These are phyloP conservation scores for Paramyrothecium sp. DNA, from an alignment of 2,329 filamentous ascomycete genomes.

Conservation along the genomic window DNA sequence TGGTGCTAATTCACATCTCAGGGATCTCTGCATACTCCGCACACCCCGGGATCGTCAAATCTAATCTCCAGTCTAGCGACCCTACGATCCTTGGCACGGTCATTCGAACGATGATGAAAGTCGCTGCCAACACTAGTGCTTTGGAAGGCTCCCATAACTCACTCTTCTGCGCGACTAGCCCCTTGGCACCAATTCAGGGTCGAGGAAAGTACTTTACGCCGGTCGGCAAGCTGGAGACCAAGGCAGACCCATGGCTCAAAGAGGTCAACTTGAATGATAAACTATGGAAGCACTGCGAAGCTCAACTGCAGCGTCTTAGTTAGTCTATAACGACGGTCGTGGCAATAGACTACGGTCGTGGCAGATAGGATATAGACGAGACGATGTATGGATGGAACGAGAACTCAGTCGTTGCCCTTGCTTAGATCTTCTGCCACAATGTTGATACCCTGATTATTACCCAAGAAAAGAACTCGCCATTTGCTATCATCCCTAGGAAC, in stretches of 20 bases:
- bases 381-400: not conserved
- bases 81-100: conserved; percentile 11
- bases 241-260: conserved; percentile 16
- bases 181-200: conserved; percentile 1
- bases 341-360: too few species aligned
- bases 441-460: not conserved
- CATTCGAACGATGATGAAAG: conserved; percentile 12
- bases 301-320: not conserved
- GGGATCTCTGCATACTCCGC: conserved; percentile 21
- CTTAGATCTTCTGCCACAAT: not conserved
- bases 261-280: conserved; percentile 11
- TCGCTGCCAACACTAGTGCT: conserved; percentile 6
- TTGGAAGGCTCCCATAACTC: conserved; percentile 19
- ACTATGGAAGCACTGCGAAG: conserved; percentile 7
- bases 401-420: not conserved
- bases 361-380: too few species aligned
- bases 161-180: conserved; percentile 17
- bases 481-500: not conserved
- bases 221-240: conserved; percentile 12
- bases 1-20: not conserved
- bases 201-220: conserved; percentile 15
- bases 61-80: conserved; percentile 14
- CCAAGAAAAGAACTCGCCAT: conserved; percentile 3
- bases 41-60: conserved; percentile 18
- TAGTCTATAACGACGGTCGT: not conserved